Evolutionary conservation across 2,329 filamentous ascomycete species (phyloP).

Genomic region (Aspergillus brasiliensis): DNA sequence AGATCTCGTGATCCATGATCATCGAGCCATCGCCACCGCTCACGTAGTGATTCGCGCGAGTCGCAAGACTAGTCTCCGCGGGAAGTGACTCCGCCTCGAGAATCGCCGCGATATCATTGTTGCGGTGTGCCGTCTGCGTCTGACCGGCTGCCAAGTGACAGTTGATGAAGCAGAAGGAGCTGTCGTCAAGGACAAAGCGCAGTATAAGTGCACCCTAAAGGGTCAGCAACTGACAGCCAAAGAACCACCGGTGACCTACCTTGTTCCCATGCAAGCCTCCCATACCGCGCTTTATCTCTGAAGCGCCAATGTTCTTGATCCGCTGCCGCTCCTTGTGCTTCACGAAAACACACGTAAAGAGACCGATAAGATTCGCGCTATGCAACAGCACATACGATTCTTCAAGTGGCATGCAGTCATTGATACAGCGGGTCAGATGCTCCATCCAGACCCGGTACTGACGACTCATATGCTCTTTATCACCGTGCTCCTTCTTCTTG

Average conservation of each 20-base stretch:
- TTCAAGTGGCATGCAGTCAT: slow-evolving; percentile 76
- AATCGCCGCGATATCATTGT: slow-evolving; percentile 89
- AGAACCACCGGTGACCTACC: slow-evolving; percentile 38
- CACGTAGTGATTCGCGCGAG: slow-evolving; percentile 75
- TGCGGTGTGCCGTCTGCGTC: slow-evolving; percentile 82
- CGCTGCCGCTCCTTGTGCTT: slow-evolving; percentile 75
- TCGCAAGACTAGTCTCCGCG: slow-evolving; percentile 65
- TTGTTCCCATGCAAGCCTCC: slow-evolving; percentile 96
- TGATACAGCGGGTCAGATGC: slow-evolving; percentile 77
- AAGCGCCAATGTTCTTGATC: slow-evolving; percentile 74
- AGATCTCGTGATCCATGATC: slow-evolving; percentile 97
- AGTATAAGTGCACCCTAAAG: slow-evolving; percentile 76
- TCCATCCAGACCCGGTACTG: slow-evolving; percentile 97
- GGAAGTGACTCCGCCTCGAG: slow-evolving; percentile 79
- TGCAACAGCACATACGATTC: slow-evolving; percentile 84
- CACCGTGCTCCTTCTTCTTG: slow-evolving; percentile 78
- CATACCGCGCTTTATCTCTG: slow-evolving; percentile 94
- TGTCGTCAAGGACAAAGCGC: slow-evolving; percentile 92
- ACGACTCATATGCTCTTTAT: slow-evolving; percentile 89
- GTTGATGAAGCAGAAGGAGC: slow-evolving; percentile 92
- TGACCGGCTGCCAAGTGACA: slow-evolving; percentile 96
- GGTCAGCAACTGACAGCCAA: background rate
- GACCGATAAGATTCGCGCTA: slow-evolving; percentile 83
- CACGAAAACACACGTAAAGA: slow-evolving; percentile 96
- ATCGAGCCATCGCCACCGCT: slow-evolving; percentile 93